A percentile compares a stretch with the other conserved stretches of the same genome.
These are phyloP conservation scores for Paramyrothecium sp. DNA, from an alignment of 2,329 filamentous ascomycete genomes.

Conservation along the genomic window DNA sequence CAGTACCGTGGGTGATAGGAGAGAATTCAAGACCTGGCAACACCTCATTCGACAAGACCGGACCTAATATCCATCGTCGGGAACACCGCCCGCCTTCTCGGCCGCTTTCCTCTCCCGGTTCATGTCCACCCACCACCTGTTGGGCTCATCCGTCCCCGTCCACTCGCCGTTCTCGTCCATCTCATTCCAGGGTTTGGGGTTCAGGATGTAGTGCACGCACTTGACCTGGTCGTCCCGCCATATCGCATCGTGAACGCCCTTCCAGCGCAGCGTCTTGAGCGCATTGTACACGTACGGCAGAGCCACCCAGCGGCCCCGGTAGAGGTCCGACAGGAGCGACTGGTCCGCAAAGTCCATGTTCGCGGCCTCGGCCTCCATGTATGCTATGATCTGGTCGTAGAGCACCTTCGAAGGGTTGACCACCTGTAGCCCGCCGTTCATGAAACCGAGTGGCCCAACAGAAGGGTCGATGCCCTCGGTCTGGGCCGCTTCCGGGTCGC, in stretches of 20 bases:
- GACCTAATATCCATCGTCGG: conserved; percentile 21
- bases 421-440: conserved; percentile 53
- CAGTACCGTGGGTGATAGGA: too few relatives aligned
- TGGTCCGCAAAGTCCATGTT: conserved; percentile 60
- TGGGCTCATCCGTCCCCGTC: conserved; percentile 44
- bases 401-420: conserved; percentile 48
- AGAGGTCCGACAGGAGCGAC: conserved; percentile 54
- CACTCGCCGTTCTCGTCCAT: conserved; percentile 40
- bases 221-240: conserved; percentile 59
- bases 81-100: conserved; percentile 39
- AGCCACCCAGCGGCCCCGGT: conserved; percentile 53
- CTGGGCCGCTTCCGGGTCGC: conserved; percentile 44
- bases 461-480: conserved; percentile 40
- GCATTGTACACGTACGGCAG: conserved; percentile 63
- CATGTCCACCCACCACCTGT: conserved; percentile 55
- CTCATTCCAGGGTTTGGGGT: conserved; percentile 62
- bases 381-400: conserved; percentile 48
- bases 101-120: conserved; percentile 41
- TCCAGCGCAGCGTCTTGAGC: conserved; percentile 57
- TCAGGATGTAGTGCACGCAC: conserved; percentile 61
- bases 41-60: too few relatives aligned
- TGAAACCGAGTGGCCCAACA: conserved; percentile 46
- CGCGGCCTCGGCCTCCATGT: conserved; percentile 46
- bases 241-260: conserved; percentile 51
- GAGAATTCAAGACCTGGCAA: too few relatives aligned